Evolutionary conservation across 306 rosid species (phyloP), one percentile per base, ranked within the genome.

Genomic region (Parietaria judaica): DNA sequence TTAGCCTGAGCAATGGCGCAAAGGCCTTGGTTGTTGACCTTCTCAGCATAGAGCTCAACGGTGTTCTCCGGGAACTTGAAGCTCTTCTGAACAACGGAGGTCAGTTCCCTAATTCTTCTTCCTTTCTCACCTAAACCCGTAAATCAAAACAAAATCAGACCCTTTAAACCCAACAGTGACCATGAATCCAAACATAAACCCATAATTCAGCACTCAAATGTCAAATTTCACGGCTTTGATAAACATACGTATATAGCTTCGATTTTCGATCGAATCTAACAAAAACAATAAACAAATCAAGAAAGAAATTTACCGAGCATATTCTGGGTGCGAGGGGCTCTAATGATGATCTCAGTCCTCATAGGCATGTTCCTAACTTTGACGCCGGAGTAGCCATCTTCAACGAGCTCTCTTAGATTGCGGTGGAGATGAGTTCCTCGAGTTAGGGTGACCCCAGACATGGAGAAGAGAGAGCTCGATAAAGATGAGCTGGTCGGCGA

Each of bases 71-170:
- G 91, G 66, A 89, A 86, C 80, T 89, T 83, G 46, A 89, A 86
- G 51, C 95, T 85, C 73, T 86, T 89, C 76, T 84, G 95, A 60
- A 86, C 89, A 72, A 86, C 79, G n/a, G 95, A 86, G 51, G 97
- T 80, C 46, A 86, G 78, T 53, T 89, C 91, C 66, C 86, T 72
- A 16, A 84, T 89, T 73, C 86, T 80, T 68, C 87, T 80, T 51
- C 89, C 97, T 80, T 89, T 89, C 81, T 86, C 95, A 36, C 95
- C 96, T 89, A 60, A 46, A 4, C 14, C 60, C 66, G 39, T 39
- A n/a, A 67, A 59, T 6, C 41, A 45, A 44, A 58, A 54, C 14
- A 11, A 12, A 63, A 41, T 5, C 45, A 41, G 45, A 8, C 45
- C 45, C 9, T 8, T 41, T 5, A 41, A 5, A 3, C 7, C 45